phyloP scores from a whole-genome alignment of 2,329 filamentous ascomycete species.

The Neophaeococcomyces mojaviensis region DNA sequence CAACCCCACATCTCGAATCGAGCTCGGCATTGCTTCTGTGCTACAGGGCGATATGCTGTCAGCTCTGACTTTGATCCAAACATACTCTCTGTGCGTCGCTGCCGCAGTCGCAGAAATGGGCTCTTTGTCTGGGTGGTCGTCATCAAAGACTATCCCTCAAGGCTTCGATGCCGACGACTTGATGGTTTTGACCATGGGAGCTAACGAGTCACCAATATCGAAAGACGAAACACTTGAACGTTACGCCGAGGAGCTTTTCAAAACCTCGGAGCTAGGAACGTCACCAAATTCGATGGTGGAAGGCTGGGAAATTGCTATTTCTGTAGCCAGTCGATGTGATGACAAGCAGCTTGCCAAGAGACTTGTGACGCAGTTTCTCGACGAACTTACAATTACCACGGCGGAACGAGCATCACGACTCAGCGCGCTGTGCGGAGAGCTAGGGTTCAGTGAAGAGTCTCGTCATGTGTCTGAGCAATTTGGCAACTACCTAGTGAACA shows the following conservation, averaged over 20 bases:
- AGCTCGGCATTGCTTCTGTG: conserved; percentile 73
- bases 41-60: conserved; percentile 77
- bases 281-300: conserved; percentile 43
- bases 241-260: conserved; percentile 61
- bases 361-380: conserved; percentile 66
- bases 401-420: conserved; percentile 71
- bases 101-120: conserved; percentile 76
- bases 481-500: conserved; percentile 66
- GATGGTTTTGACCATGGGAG: conserved; percentile 67
- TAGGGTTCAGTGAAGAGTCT: conserved; percentile 72
- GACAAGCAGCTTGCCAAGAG: conserved; percentile 62
- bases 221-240: conserved; percentile 72
- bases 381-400: conserved; percentile 64
- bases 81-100: conserved; percentile 74
- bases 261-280: conserved; percentile 27
- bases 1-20: conserved; percentile 65
- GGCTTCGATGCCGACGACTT: conserved; percentile 77
- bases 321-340: conserved; percentile 74
- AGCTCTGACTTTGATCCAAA: conserved; percentile 64
- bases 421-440: conserved; percentile 66
- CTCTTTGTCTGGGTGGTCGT: conserved; percentile 75
- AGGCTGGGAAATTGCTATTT: conserved; percentile 85
- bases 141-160: conserved; percentile 44
- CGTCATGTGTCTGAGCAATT: conserved; percentile 79
- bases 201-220: conserved; percentile 55